Percentiles rank a stretch among this genome's conserved stretches.
These are phyloP conservation scores for Candolleomyces efflorescens DNA, from an alignment of 768 basidiomycete species.

Conservation along the genomic window DNA sequence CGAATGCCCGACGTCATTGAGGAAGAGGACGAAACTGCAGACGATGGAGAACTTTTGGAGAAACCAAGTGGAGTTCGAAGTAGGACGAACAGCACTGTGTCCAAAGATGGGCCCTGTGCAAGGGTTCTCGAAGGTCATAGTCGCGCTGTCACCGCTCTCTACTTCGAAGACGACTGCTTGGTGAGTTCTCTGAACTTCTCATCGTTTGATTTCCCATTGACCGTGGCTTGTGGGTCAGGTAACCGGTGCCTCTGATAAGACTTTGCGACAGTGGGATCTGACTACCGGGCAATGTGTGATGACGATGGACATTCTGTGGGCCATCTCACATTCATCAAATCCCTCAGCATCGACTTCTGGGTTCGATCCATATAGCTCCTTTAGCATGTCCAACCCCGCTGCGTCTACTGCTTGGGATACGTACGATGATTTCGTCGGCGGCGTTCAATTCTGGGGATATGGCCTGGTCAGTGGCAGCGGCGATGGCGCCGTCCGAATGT, in stretches of 20 bases:
- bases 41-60: slow-evolving; percentile 36
- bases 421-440: slow-evolving; percentile 97
- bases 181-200: slow-evolving; percentile 40
- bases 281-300: slow-evolving; percentile 96
- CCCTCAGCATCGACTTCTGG: slow-evolving; percentile 49
- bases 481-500: slow-evolving; percentile 97
- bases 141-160: slow-evolving; percentile 88
- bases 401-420: slow-evolving; percentile 90
- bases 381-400: slow-evolving; percentile 82
- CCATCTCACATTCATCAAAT: slow-evolving; percentile 83
- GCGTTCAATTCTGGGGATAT: slow-evolving; percentile 98
- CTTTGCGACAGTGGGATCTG: slow-evolving; percentile 97
- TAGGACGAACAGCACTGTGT: slow-evolving; percentile 28
- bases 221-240: slow-evolving; percentile 49
- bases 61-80: slow-evolving; percentile 37
- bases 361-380: slow-evolving; percentile 28
- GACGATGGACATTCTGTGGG: slow-evolving; percentile 99
- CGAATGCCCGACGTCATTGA: slow-evolving; percentile 60
- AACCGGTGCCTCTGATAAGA: slow-evolving; percentile 97
- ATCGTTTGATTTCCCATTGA: slow-evolving; percentile 12
- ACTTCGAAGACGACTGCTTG: slow-evolving; percentile 93
- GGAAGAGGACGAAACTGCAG: slow-evolving; percentile 51
- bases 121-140: slow-evolving; percentile 86
- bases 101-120: slow-evolving; percentile 58
- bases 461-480: slow-evolving; percentile 96